Conservation (phyloP, 148 eudicot species). For the Cornus controversa region DNA sequence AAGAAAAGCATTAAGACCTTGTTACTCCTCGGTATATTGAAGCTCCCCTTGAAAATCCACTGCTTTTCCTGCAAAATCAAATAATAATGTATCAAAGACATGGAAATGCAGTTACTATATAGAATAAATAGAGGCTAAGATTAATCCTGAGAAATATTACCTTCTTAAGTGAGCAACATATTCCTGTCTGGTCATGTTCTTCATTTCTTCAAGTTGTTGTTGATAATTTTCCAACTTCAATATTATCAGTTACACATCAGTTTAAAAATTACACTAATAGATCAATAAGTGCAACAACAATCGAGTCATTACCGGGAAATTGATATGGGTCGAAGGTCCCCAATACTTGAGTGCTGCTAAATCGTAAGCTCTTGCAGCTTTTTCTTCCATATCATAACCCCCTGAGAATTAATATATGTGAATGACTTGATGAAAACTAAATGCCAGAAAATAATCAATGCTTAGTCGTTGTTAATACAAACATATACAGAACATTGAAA, state of each 20-base stretch:
- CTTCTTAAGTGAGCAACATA: constrained; percentile 94
- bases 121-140: not conserved
- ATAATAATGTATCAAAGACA: not conserved
- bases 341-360: constrained; percentile 91
- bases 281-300: not conserved
- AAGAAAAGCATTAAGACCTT: constrained; percentile 39
- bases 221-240: constrained; percentile 79
- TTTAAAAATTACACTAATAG: not conserved
- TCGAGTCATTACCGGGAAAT: constrained; percentile 60
- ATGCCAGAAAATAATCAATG: constrained; percentile 7
- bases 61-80: constrained; percentile 68
- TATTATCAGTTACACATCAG: not conserved
- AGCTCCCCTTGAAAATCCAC: constrained; percentile 97
- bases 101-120: not conserved
- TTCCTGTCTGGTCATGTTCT: constrained; percentile 93
- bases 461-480: no score
- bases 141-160: constrained; percentile 22
- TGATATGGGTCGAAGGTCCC: constrained; percentile 91
- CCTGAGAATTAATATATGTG: constrained; percentile 36
- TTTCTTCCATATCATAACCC: constrained; percentile 92
- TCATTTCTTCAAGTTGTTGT: constrained; percentile 87
- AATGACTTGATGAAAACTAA: not conserved
- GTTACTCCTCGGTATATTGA: constrained; percentile 95
- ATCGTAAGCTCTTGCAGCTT: constrained; percentile 94
- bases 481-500: no score